Evolutionary conservation across 805 yeast genomes (phyloP).

Genomic region (Lachancea sp.): DNA sequence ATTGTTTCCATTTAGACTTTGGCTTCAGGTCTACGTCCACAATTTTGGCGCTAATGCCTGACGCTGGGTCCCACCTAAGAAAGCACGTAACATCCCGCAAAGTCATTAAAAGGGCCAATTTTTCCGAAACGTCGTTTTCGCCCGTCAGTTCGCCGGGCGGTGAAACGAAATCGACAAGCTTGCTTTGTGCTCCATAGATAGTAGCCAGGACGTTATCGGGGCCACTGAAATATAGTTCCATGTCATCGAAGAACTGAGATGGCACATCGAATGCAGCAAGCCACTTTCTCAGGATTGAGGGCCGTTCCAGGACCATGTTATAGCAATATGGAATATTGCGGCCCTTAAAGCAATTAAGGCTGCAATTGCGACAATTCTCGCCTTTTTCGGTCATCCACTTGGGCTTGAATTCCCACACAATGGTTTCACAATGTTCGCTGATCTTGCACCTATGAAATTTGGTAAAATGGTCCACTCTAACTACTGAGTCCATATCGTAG

Average conservation of each 20-base stretch:
- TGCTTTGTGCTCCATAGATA: constrained; percentile 22
- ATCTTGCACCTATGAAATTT: constrained; percentile 11
- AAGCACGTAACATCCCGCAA: constrained; percentile 36
- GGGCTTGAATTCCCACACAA: constrained; percentile 29
- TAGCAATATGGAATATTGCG: constrained; percentile 24
- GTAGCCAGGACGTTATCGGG: constrained; percentile 19
- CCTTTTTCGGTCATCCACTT: constrained; percentile 23
- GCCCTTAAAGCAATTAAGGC: constrained; percentile 20
- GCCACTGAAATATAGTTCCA: constrained; percentile 19
- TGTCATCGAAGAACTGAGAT: constrained; percentile 7
- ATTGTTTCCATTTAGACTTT: constrained; percentile 39
- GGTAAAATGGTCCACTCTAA: constrained; percentile 22
- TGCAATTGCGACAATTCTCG: constrained; percentile 20
- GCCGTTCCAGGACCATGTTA: constrained; percentile 12
- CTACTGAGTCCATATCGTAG: neutral
- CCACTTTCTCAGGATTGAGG: constrained; percentile 9
- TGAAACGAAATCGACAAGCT: constrained; percentile 2
- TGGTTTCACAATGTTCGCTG: neutral
- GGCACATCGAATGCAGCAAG: constrained; percentile 12
- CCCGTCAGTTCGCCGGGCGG: constrained; percentile 2
- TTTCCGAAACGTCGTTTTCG: constrained; percentile 14
- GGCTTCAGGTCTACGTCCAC: constrained; percentile 54
- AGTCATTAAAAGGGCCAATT: constrained; percentile 31
- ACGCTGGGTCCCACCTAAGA: constrained; percentile 18
- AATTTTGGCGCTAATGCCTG: constrained; percentile 20